These are phyloP conservation scores for Panicum miliaceum DNA, from an alignment of 176 grass and related monocot genomes.

Conservation along the genomic window DNA sequence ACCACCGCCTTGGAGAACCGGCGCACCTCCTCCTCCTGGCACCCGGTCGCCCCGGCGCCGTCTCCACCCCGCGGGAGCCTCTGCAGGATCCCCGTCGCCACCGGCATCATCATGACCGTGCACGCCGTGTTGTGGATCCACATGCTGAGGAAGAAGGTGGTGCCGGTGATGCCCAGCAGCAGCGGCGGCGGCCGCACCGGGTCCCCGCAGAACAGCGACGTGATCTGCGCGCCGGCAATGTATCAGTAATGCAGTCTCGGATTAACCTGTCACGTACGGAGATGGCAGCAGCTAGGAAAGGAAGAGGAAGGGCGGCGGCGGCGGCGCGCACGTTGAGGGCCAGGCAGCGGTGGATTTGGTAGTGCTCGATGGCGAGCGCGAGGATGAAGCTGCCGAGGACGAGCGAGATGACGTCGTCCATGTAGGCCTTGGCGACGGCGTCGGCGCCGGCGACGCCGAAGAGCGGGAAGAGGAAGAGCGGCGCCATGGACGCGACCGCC, in stretches of 20 bases:
- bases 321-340: slow-evolving; percentile 61
- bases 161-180: slow-evolving; percentile 75
- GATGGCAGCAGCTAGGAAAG: not conserved
- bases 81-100: slow-evolving; percentile 85
- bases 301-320: too few species aligned
- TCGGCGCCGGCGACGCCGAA: slow-evolving; percentile 64
- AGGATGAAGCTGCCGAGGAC: slow-evolving; percentile 97
- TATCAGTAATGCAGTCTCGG: too few species aligned
- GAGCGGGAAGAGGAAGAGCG: slow-evolving; percentile 85
- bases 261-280: not conserved
- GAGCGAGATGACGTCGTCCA: slow-evolving; percentile 97
- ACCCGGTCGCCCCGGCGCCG: not conserved
- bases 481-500: slow-evolving; percentile 87
- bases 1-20: slow-evolving; percentile 77
- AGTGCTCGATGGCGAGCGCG: slow-evolving; percentile 87
- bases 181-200: slow-evolving; percentile 69
- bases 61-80: slow-evolving; percentile 45
- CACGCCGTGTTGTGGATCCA: slow-evolving; percentile 97
- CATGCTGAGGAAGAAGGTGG: slow-evolving; percentile 77
- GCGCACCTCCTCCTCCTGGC: slow-evolving; percentile 40
- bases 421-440: slow-evolving; percentile 74
- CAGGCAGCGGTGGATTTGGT: slow-evolving; percentile 88
- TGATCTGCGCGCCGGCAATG: slow-evolving; percentile 50
- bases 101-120: slow-evolving; percentile 89
- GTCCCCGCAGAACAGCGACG: slow-evolving; percentile 74